These are phyloP conservation scores for Tolypocladium ovalisporum DNA, from an alignment of 2,329 filamentous ascomycete species.

Conservation along the genomic window DNA sequence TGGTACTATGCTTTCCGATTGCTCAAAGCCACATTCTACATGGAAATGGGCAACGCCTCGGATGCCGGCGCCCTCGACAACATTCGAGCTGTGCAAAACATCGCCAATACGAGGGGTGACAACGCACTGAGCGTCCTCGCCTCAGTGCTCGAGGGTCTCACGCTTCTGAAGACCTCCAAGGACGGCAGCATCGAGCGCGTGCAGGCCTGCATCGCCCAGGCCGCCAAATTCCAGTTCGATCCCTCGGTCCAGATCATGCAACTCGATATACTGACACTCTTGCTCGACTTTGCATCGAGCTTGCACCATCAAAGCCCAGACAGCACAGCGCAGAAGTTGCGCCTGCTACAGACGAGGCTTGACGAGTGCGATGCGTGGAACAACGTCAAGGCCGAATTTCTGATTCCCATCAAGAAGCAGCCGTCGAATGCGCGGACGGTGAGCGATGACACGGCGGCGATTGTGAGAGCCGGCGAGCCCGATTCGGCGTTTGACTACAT, in stretches of 20 bases:
- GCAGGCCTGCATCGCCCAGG: conserved; percentile 63
- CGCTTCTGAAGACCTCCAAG: conserved; percentile 53
- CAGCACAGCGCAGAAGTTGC: conserved; percentile 47
- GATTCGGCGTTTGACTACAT: conserved; percentile 40
- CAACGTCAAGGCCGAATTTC: conserved; percentile 34
- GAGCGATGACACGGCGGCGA: conserved; percentile 44
- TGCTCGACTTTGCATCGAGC: conserved; percentile 60
- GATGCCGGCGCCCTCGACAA: conserved; percentile 59
- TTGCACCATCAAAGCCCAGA: conserved; percentile 52
- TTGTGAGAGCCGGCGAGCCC: conserved; percentile 37
- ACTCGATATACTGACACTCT: conserved; percentile 52
- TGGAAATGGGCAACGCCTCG: conserved; percentile 47
- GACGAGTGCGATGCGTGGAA: conserved; percentile 45
- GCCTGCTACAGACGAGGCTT: conserved; percentile 48
- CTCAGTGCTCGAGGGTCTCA: conserved; percentile 57
- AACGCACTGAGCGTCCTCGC: conserved; percentile 54
- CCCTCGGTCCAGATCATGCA: conserved; percentile 53
- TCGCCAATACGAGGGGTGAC: conserved; percentile 52
- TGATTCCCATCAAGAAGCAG: conserved; percentile 45
- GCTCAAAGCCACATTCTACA: conserved; percentile 57
- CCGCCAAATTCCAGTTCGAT: conserved; percentile 59
- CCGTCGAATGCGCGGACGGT: conserved; percentile 36
- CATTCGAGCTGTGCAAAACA: conserved; percentile 48
- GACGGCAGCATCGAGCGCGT: conserved; percentile 59
- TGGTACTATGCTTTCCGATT: conserved; percentile 74